A percentile compares a stretch with the other conserved stretches of the same genome.
Conservation (phyloP, 768 basidiomycete species). For the Boletales sp. region DNA sequence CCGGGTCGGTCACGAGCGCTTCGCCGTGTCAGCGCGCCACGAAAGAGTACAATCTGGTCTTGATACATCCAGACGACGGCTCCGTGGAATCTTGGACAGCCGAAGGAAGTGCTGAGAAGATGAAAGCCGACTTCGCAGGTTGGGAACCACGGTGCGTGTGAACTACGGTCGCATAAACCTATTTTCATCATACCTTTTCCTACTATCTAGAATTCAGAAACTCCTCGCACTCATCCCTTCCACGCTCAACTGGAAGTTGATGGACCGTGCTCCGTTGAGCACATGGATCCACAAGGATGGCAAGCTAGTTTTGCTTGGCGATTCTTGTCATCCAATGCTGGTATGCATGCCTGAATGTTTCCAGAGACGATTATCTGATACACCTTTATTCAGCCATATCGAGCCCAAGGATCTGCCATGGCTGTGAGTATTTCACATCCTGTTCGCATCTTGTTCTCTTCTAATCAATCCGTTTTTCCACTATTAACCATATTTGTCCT, state of each 20-base stretch:
- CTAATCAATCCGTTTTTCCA: background rate
- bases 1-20: too few relatives aligned
- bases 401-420: conserved; percentile 55
- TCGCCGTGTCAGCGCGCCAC: conserved; percentile 26
- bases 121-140: conserved; percentile 43
- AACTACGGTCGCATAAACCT: background rate
- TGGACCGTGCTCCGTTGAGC: conserved; percentile 45
- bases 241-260: conserved; percentile 45
- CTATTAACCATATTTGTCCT: too few relatives aligned
- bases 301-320: conserved; percentile 46
- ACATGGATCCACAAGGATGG: conserved; percentile 47
- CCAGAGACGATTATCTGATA: background rate
- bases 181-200: conserved; percentile 1
- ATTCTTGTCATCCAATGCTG: conserved; percentile 58
- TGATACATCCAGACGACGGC: conserved; percentile 38
- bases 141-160: conserved; percentile 46
- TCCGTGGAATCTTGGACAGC: conserved; percentile 44
- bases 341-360: conserved; percentile 11
- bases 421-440: conserved; percentile 33
- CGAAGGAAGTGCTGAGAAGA: conserved; percentile 41
- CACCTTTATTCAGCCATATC: conserved; percentile 38
- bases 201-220: conserved; percentile 38
- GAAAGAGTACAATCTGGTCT: conserved; percentile 44
- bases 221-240: conserved; percentile 43
- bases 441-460: background rate